These are phyloP conservation scores for Trichoderma koningiopsis DNA, from an alignment of 2,329 filamentous ascomycete genomes.

Conservation along the genomic window DNA sequence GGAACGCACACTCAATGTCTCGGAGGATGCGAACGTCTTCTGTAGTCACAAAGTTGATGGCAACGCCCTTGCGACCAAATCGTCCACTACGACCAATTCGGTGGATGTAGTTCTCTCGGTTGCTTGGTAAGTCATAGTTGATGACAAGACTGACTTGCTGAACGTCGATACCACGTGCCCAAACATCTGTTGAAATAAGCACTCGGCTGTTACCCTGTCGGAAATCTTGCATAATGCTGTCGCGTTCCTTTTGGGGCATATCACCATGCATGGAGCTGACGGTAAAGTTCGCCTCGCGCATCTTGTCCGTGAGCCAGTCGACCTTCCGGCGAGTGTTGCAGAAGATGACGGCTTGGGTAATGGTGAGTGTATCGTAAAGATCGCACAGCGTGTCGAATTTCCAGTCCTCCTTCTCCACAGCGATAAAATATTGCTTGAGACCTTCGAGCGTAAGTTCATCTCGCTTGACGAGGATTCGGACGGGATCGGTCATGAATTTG, in stretches of 20 bases:
- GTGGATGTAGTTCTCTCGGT: slow-evolving; percentile 99
- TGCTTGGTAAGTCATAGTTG: slow-evolving; percentile 97
- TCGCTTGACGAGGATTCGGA: slow-evolving; percentile 96
- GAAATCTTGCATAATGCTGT: slow-evolving; percentile 99
- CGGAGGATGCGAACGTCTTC: slow-evolving; percentile 96
- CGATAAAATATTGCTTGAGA: slow-evolving; percentile 98
- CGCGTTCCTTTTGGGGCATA: slow-evolving; percentile 97
- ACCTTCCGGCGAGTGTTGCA: slow-evolving; percentile 99
- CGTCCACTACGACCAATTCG: slow-evolving; percentile 93
- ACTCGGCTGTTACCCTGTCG: slow-evolving; percentile 94
- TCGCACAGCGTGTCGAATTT: slow-evolving; percentile 99
- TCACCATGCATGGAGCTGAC: slow-evolving; percentile 99
- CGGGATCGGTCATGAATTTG: slow-evolving; percentile 99
- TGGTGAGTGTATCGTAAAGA: slow-evolving; percentile 97
- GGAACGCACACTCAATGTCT: slow-evolving; percentile 82
- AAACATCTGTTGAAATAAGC: slow-evolving; percentile 95
- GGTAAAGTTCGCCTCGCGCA: slow-evolving; percentile 98
- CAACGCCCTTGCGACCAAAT: slow-evolving; percentile 97
- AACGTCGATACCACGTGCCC: slow-evolving; percentile 97
- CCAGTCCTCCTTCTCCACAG: slow-evolving; percentile 99
- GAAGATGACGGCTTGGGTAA: slow-evolving; percentile 99
- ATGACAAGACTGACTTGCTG: slow-evolving; percentile 98
- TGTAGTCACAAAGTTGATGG: slow-evolving; percentile 98
- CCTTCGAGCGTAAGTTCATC: slow-evolving; percentile 97
- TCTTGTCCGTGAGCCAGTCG: slow-evolving; percentile 99